Evolutionary conservation across 2,329 filamentous ascomycete species (phyloP), one percentile per base, ranked within the genome.

Genomic region (Fusarium scirpi): DNA sequence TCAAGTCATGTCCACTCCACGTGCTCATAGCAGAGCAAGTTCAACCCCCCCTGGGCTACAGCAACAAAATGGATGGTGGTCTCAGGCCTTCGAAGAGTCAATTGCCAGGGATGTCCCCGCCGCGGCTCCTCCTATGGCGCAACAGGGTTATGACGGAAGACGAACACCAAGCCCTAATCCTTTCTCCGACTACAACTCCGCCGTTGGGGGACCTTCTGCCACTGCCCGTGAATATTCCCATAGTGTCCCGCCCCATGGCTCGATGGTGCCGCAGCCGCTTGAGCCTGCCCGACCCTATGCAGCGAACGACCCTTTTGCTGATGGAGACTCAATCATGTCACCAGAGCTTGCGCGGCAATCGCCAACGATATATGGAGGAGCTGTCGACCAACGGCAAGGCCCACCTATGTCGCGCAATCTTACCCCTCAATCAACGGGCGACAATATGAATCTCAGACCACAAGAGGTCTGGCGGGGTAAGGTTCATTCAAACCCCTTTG

Each of bases 401-500:
- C 81, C 81, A 49, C 85, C 84, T 16, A 74, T 84, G 32, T 76
- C 77, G 60, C 73, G 73, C 13, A 62, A 64, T 25, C 73, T 76
- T 22, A 75, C 69, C 43, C 72, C 71, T 49, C 67, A 78, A 62
- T 74, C 75, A 43, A 76, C 75, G 15, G 64, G 67, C 59, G 73
- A 76, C 66, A 78, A 73, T 61, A 76, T 68, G 67, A 79, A 77
- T 67, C 73, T 74, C 70, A 80, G 79, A 52, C 64, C 55, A 40
- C 67, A 65, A 46, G 82, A 81, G 46, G 82, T 80, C 8, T 79
- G 81, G 18, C 83, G 85, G 58, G 85, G 85, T 72, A 88, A 87
- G 73, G 88, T 89, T 76, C 86, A 88, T 46, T 90, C 88, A 3
- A 88, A 91, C 69, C 89, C 88, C 3, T 91, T 91, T 73, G 89